Evolutionary conservation across 352 stramenopile species (phyloP).

Genomic region (Globisporangium lucens): DNA sequence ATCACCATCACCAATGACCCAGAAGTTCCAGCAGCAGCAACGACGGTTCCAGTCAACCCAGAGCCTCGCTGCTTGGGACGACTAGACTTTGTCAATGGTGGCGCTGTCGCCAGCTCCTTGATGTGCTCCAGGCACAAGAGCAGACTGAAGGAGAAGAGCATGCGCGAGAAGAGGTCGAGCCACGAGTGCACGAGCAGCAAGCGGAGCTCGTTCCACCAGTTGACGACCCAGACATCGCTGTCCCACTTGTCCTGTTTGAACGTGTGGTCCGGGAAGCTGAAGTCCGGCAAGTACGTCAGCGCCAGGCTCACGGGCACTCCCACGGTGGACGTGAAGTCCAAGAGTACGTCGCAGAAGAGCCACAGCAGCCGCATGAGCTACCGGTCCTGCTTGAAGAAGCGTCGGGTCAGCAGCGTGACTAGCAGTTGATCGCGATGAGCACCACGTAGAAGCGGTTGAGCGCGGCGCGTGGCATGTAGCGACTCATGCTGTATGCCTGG

Average conservation of each 20-base stretch:
- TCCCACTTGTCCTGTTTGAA: background rate
- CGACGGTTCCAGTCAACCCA: background rate
- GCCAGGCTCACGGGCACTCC: background rate
- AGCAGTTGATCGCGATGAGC: slow-evolving; percentile 3
- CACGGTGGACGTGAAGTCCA: slow-evolving; percentile 4
- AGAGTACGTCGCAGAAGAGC: background rate
- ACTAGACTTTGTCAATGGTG: background rate
- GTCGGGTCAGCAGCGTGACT: slow-evolving; percentile 1
- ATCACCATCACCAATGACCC: background rate
- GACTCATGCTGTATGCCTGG: slow-evolving; percentile 11
- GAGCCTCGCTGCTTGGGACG: background rate
- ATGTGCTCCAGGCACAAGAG: slow-evolving; percentile 1
- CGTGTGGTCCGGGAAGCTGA: background rate
- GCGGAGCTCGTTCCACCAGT: slow-evolving; percentile 5
- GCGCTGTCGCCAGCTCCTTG: slow-evolving; percentile 1
- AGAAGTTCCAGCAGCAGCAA: background rate
- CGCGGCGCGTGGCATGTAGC: background rate
- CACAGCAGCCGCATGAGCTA: slow-evolving; percentile 10
- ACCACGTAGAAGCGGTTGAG: slow-evolving; percentile 9
- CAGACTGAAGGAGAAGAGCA: slow-evolving; percentile 11
- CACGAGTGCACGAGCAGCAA: slow-evolving; percentile 10
- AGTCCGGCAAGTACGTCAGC: background rate
- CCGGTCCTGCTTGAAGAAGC: background rate
- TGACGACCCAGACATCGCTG: background rate
- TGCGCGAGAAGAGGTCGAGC: background rate